Evolutionary conservation across 345 rosid species (phyloP).

Genomic region (Isatis tinctoria): DNA sequence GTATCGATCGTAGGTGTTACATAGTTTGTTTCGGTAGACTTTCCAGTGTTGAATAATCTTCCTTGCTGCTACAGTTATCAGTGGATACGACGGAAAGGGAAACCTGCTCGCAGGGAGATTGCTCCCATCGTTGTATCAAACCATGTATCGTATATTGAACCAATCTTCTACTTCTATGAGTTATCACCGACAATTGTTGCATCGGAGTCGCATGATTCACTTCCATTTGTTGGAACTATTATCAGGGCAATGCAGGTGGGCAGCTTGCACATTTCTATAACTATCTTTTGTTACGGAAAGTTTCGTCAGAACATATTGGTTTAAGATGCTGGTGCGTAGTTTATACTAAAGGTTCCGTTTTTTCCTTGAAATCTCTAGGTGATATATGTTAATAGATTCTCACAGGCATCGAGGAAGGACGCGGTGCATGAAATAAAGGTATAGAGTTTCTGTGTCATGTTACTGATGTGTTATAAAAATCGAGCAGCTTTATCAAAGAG

Average conservation of each 20-base stretch:
- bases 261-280: neutral
- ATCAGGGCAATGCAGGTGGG: conserved; percentile 98
- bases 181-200: conserved; percentile 94
- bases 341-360: neutral
- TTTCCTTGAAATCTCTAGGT: conserved; percentile 47
- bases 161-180: conserved; percentile 91
- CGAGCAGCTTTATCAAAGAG: neutral
- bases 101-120: conserved; percentile 75
- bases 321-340: neutral
- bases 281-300: neutral
- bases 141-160: conserved; percentile 87
- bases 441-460: conserved; percentile 43
- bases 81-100: conserved; percentile 91
- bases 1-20: no score
- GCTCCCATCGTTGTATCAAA: conserved; percentile 95
- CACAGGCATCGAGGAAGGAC: conserved; percentile 75
- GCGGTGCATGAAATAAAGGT: conserved; percentile 96
- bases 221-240: conserved; percentile 94
- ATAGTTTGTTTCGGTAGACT: neutral
- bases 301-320: neutral
- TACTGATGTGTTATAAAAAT: neutral
- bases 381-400: conserved; percentile 92
- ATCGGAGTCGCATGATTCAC: conserved; percentile 82
- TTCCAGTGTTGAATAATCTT: neutral
- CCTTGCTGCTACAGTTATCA: conserved; percentile 59